phyloP scores from a whole-genome alignment of 495 filamentous ascomycete species.

The Annulohypoxylon nitens region DNA sequence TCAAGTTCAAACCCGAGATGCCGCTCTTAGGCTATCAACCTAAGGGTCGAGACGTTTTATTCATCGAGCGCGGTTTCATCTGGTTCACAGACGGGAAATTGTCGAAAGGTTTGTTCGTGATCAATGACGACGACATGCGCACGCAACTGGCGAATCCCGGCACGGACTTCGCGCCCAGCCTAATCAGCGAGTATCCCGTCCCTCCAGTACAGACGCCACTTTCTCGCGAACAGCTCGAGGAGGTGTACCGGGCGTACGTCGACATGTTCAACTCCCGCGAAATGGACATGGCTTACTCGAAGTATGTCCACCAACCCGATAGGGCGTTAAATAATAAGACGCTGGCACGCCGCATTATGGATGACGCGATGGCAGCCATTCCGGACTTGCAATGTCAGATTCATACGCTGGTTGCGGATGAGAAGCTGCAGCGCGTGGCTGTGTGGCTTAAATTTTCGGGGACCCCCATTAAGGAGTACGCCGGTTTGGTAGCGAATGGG shows the following conservation, averaged over 20 bases:
- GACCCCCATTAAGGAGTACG: slow-evolving; percentile 35
- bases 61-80: slow-evolving; percentile 37
- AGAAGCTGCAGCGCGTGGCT: slow-evolving; percentile 36
- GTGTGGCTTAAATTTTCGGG: slow-evolving; percentile 44
- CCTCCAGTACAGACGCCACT: slow-evolving; percentile 21
- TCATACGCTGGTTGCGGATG: slow-evolving; percentile 36
- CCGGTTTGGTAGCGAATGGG: slow-evolving; percentile 31
- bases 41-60: slow-evolving; percentile 29
- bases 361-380: slow-evolving; percentile 36
- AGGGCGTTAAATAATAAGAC: slow-evolving; percentile 34
- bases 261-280: slow-evolving; percentile 34
- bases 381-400: slow-evolving; percentile 39
- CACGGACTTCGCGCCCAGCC: slow-evolving; percentile 16
- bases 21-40: slow-evolving; percentile 35
- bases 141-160: slow-evolving; percentile 32
- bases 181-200: slow-evolving; percentile 37
- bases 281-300: slow-evolving; percentile 26
- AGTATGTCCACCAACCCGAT: slow-evolving; percentile 36
- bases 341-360: slow-evolving; percentile 30
- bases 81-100: slow-evolving; percentile 43
- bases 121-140: slow-evolving; percentile 42
- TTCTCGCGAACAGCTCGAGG: slow-evolving; percentile 31
- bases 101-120: slow-evolving; percentile 34
- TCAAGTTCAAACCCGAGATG: slow-evolving; percentile 35
- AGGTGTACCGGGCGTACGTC: slow-evolving; percentile 32